These are phyloP conservation scores for Claviceps humidiphila DNA, from an alignment of 2,329 filamentous ascomycete species.

Conservation along the genomic window DNA sequence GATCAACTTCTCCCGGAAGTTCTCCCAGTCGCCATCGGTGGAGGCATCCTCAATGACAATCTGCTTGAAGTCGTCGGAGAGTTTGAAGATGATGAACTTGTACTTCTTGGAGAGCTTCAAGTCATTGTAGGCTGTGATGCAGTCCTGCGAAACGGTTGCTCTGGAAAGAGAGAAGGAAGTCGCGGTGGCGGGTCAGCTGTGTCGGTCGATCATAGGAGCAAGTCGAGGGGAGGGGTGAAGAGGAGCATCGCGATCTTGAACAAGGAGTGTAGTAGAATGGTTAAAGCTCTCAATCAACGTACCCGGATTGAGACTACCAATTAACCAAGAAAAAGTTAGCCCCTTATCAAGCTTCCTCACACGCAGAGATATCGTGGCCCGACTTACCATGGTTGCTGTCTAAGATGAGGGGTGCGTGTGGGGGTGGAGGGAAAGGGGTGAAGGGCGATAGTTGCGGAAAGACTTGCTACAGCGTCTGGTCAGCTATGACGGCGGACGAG, in stretches of 20 bases:
- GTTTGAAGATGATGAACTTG: conserved; percentile 84
- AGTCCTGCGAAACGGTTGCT: conserved; percentile 59
- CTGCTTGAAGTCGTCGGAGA: conserved; percentile 69
- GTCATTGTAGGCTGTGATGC: conserved; percentile 61
- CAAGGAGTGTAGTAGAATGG: neutral
- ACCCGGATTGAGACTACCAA: conserved; percentile 55
- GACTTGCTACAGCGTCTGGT: neutral
- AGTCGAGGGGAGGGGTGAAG: neutral
- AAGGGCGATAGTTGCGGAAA: conserved; percentile 8
- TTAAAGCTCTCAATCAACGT: conserved; percentile 22
- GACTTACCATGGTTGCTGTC: conserved; percentile 28
- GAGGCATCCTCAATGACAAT: conserved; percentile 69
- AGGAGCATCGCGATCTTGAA: neutral
- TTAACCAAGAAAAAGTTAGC: conserved; percentile 1
- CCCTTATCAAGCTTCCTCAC: neutral
- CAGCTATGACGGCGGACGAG: neutral
- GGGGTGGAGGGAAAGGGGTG: conserved; percentile 13
- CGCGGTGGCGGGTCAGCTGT: conserved; percentile 2
- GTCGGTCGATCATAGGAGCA: conserved; percentile 5
- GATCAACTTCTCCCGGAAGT: conserved; percentile 64
- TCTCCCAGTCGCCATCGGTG: conserved; percentile 52
- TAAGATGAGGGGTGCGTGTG: conserved; percentile 15
- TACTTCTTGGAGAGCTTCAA: conserved; percentile 70
- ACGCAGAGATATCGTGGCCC: neutral
- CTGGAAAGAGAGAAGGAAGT: conserved; percentile 26